A percentile compares a stretch with the other conserved stretches of the same genome.
Evolutionary conservation across 495 filamentous ascomycete species (phyloP).

Genomic region (Viridothelium virens): DNA sequence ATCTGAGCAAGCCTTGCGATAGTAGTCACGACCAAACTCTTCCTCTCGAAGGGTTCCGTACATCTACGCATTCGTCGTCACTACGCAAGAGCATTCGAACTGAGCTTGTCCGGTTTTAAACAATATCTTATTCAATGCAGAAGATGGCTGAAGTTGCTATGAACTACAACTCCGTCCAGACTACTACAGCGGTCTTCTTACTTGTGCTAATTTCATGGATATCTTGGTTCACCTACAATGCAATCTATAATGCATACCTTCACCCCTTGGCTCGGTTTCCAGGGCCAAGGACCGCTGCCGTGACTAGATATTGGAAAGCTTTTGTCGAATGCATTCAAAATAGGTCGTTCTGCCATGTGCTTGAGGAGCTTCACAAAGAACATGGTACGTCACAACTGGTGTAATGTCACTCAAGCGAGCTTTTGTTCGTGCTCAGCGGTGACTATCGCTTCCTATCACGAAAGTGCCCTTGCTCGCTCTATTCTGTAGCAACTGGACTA

Average conservation of each 20-base stretch:
- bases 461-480: not conserved
- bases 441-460: not conserved
- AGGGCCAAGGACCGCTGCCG: conserved; percentile 15
- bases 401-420: not conserved
- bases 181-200: not conserved
- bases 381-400: conserved; percentile 16
- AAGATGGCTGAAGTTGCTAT: not conserved
- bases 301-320: conserved; percentile 20
- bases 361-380: conserved; percentile 18
- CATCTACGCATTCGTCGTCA: too few relatives aligned
- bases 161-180: not conserved
- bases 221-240: conserved; percentile 1
- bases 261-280: conserved; percentile 16
- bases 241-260: conserved; percentile 14
- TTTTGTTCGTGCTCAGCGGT: too few relatives aligned
- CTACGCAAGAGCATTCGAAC: too few relatives aligned
- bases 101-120: not conserved
- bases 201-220: conserved; percentile 1
- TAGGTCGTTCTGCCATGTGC: conserved; percentile 21
- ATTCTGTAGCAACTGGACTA: conserved; percentile 6
- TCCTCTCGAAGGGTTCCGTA: too few relatives aligned
- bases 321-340: conserved; percentile 20
- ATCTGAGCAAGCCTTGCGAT: too few relatives aligned
- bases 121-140: not conserved
- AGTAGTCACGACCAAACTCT: too few relatives aligned